phyloP scores from a whole-genome alignment of 345 rosid species.

The Pistacia atlantica region DNA sequence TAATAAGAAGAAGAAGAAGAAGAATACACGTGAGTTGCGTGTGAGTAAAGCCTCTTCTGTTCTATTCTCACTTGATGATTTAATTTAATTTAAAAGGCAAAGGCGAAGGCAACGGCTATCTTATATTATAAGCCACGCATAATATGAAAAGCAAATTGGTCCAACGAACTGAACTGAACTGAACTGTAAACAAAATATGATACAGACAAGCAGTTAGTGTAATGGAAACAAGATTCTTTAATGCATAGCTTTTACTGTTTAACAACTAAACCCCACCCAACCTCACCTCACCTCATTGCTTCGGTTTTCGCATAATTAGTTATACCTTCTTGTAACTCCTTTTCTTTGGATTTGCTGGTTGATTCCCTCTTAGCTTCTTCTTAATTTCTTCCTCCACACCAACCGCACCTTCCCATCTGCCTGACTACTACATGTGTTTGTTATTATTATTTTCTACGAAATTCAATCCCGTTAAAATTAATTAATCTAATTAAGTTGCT shows the following conservation, averaged over 20 bases:
- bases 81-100: too few species aligned
- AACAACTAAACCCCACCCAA: neutral
- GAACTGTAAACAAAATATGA: too few species aligned
- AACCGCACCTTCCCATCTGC: neutral
- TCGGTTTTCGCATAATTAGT: neutral
- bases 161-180: constrained; percentile 12
- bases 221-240: too few species aligned
- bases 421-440: too few species aligned
- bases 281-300: neutral
- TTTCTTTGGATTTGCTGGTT: neutral
- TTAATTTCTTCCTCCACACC: neutral
- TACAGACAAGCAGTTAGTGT: too few species aligned
- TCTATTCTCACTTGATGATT: neutral
- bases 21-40: constrained; percentile 31
- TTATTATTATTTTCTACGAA: too few species aligned
- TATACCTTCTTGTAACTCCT: neutral
- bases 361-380: neutral
- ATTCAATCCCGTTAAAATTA: too few species aligned
- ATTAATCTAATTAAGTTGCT: too few species aligned
- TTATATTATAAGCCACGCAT: constrained; percentile 32
- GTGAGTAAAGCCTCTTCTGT: neutral
- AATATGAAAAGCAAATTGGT: neutral
- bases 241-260: neutral
- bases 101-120: neutral
- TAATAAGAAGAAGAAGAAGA: neutral